Evolutionary conservation across 345 rosid species (phyloP), one percentile per base, ranked within the genome.

Genomic region (Moricandia moricandioides): DNA sequence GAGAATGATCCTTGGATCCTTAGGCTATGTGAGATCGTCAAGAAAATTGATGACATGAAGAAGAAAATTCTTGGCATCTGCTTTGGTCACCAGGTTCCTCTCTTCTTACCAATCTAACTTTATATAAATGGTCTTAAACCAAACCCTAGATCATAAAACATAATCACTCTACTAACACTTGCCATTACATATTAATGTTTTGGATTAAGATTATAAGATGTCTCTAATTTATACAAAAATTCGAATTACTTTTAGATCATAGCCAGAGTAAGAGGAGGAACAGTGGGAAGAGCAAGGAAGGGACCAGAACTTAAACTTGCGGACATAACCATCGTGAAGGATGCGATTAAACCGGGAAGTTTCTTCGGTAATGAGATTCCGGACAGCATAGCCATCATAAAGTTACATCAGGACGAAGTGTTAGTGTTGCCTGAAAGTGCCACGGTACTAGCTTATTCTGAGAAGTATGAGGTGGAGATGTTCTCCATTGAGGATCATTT

Each of bases 51-150:
- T 73, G 80, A 87, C 79, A 87, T 86, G 98, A 78, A 83, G 84
- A 90, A 90, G 84, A 91, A 89, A 69, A 67, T 88, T 49, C 89
- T 91, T 7, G 97, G 97, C 3, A 82, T 94, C 77, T 94, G 97
- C 88, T 94, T 94, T 61, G 98, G 98, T 68, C 98, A 94, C 68
- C 97, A 94, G 96, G 98, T 93, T 47, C n/a, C 47, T 64, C 72
- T 10, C 16, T 63, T 64, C 37, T 43, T 43, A 43, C 49, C 16
- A 43, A 13, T 4, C 49, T 43, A 12, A 43, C 16, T 12, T 43
- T 43, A 43, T 43, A 43, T 14, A 43, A 35, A 4, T 43, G 49
- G 49, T 43, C 49, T 43, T 43, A 43, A 40, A 40, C 47, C 47
- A 11, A 37, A 37, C 43, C n/a, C n/a, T n/a, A n/a, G n/a, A n/a